Base-by-base conservation (phyloP, 202 grass and related monocot genomes). In the Hordeum pubiflorum region DNA sequence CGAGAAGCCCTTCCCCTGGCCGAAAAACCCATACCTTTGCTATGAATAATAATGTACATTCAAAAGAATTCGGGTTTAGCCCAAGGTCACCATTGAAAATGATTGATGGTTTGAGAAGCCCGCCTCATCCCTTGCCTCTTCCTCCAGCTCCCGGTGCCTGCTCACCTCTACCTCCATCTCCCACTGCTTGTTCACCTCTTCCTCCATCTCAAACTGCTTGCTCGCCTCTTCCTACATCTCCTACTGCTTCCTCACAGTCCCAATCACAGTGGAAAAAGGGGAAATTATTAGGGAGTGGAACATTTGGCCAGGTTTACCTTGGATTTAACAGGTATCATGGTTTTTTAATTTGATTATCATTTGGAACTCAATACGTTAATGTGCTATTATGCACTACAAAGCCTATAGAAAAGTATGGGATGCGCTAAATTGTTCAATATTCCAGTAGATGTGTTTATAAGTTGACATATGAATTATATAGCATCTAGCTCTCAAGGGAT, bases 261-360 rank as follows among this genome's bases (percentile, higher is more conserved):
- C 83, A 87, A 65, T 95, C 96, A 55, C 77, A 81, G 57, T 99
- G 92, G 96, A 99, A 86, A 86, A 95, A 75, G 32, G 96, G 96
- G 34, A 95, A 95, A 82, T 52, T 95, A 66, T 87, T 98, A 80
- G 96, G 96, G 22, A 93, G 96, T 80, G 96, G 96, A 70, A 98
- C 96, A 78, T 98, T 93, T 85, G 96, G 92, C 24, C 92, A 95
- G 83, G 96, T 98, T 71, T 98, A 93, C 81, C 92, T 95, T 75
- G 96, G 96, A 58, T 98, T 98, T 84, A 98, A 98, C 78, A 94
- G 91, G 91, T 94, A 91, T 76, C 4, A n/a, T 62, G 10, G 37
- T 78, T 17, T 58, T 10, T 21, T 0, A 3, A 4, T 31, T 81
- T 72, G 9, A 34, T 38, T 58, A 68, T 58, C 31, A 43, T 34